phyloP scores from a whole-genome alignment of 169 alveolate genomes.

The Babesia ovata region DNA sequence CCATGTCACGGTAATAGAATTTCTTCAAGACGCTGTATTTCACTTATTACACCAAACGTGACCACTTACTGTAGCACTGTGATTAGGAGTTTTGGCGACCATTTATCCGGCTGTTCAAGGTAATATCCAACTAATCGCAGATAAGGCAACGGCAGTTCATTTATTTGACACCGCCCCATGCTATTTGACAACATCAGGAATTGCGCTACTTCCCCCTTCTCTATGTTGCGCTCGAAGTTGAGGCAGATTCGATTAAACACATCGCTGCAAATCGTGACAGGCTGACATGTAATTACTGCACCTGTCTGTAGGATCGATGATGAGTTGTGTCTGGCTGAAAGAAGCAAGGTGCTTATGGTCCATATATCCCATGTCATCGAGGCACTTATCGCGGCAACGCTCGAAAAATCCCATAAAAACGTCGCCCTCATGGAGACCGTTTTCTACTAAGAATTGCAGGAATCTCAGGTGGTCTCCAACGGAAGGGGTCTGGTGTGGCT shows the following conservation, averaged over 20 bases:
- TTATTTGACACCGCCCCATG: conserved; percentile 14
- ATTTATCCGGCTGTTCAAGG: conserved; percentile 4
- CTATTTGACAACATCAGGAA: conserved; percentile 49
- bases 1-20: conserved; percentile 60
- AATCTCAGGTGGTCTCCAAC: conserved; percentile 58
- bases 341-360: conserved; percentile 52
- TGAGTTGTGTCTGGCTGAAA: conserved; percentile 42
- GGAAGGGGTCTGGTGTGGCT: conserved; percentile 22
- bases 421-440: conserved; percentile 24
- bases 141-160: conserved; percentile 29
- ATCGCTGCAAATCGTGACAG: conserved; percentile 16
- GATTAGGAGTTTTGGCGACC: conserved; percentile 19
- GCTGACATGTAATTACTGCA: neutral
- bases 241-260: conserved; percentile 52
- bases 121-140: neutral
- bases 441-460: conserved; percentile 51
- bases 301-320: conserved; percentile 50
- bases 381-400: conserved; percentile 35
- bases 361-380: conserved; percentile 58
- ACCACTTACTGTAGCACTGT: conserved; percentile 26
- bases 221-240: conserved; percentile 54
- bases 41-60: neutral
- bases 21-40: conserved; percentile 13
- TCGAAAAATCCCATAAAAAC: conserved; percentile 29
- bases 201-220: conserved; percentile 11